phyloP scores from a whole-genome alignment of 2,329 filamentous ascomycete genomes.

The Arthroderma uncinatum region DNA sequence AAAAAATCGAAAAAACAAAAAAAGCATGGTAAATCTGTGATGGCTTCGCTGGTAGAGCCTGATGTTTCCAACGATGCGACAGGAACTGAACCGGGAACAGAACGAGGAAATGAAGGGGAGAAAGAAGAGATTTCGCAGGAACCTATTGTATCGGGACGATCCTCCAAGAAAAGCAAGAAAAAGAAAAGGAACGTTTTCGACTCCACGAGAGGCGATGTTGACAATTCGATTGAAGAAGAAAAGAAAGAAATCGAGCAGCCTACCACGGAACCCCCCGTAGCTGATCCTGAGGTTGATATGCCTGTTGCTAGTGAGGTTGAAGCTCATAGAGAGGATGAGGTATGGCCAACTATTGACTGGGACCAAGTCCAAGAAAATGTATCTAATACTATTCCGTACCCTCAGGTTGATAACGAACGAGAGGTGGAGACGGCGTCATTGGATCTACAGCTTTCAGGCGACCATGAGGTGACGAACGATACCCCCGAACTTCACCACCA shows the following conservation, averaged over 20 bases:
- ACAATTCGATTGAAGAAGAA: slow-evolving; percentile 17
- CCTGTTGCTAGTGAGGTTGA: background rate
- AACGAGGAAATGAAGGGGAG: background rate
- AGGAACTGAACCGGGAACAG: background rate
- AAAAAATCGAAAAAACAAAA: slow-evolving; percentile 10
- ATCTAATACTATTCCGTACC: background rate
- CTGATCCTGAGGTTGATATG: background rate
- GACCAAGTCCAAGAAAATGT: slow-evolving; percentile 16
- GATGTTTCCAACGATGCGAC: background rate
- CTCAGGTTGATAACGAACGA: slow-evolving; percentile 4
- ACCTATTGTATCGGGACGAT: background rate
- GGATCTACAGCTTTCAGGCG: slow-evolving; percentile 14
- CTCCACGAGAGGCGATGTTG: background rate
- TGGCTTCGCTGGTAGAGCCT: background rate
- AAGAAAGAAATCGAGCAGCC: slow-evolving; percentile 18
- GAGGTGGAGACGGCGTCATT: slow-evolving; percentile 13
- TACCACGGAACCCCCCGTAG: slow-evolving; percentile 4
- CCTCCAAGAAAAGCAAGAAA: slow-evolving; percentile 14
- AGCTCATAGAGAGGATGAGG: slow-evolving; percentile 21
- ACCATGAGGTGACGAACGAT: slow-evolving; percentile 8
- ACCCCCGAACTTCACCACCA: slow-evolving; percentile 9
- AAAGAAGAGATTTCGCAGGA: background rate
- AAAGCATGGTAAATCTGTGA: background rate
- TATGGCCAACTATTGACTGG: slow-evolving; percentile 31
- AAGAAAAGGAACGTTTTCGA: slow-evolving; percentile 14